Conservation (phyloP, 2,329 filamentous ascomycete genomes). For the Aulographum hederae region DNA sequence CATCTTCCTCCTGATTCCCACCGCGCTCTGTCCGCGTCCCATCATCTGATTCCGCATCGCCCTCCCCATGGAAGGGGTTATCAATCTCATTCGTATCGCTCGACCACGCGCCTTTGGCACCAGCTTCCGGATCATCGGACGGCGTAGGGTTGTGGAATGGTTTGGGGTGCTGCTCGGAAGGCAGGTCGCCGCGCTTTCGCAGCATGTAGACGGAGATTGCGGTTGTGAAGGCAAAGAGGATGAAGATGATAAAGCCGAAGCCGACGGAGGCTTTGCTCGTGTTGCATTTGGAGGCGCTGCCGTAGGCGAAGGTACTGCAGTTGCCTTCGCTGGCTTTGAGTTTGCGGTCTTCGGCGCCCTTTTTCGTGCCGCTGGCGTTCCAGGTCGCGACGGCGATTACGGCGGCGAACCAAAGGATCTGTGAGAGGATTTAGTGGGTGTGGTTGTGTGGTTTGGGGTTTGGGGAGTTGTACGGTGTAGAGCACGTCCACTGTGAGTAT, state of each 20-base stretch:
- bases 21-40: not conserved
- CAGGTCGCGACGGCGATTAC: slow-evolving; percentile 38
- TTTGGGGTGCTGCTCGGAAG: not conserved
- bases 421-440: no score
- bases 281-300: slow-evolving; percentile 35
- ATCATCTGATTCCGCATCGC: no score
- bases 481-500: slow-evolving; percentile 37
- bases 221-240: slow-evolving; percentile 29
- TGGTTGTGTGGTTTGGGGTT: no score
- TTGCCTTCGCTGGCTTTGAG: no score
- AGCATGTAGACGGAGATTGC: slow-evolving; percentile 36
- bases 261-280: slow-evolving; percentile 36
- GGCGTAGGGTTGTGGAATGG: no score
- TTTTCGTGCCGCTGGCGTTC: slow-evolving; percentile 33
- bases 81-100: not conserved
- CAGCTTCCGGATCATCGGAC: not conserved
- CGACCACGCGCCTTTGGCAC: not conserved
- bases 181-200: not conserved
- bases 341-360: slow-evolving; percentile 25
- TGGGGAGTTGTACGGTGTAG: no score
- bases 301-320: slow-evolving; percentile 37
- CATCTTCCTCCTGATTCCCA: not conserved
- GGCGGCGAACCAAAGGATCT: slow-evolving; percentile 41
- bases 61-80: not conserved
- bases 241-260: slow-evolving; percentile 37